Evolutionary conservation across 768 basidiomycete genomes (phyloP).

Genomic region (Pulveroboletus sp.): DNA sequence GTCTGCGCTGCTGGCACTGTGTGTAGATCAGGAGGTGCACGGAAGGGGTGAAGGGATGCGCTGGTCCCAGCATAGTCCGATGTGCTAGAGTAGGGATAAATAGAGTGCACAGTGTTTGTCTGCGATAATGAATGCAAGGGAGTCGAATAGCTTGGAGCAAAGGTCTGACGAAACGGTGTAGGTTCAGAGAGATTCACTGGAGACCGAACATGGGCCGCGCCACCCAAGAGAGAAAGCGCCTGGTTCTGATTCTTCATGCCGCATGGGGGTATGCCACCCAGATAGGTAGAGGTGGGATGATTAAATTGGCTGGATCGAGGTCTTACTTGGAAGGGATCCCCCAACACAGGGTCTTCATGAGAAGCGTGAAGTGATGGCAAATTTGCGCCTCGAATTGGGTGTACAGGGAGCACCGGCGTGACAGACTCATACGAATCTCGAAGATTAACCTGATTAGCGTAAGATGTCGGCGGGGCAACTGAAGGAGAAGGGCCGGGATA

Average conservation of each 20-base stretch:
- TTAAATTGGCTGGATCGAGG: conserved; percentile 46
- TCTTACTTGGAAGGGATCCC: conserved; percentile 43
- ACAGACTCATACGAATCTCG: conserved; percentile 37
- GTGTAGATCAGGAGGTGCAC: conserved; percentile 14
- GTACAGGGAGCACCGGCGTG: conserved; percentile 2
- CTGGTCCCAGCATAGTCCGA: conserved; percentile 7
- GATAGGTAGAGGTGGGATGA: conserved; percentile 26
- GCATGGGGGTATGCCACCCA: conserved; percentile 8
- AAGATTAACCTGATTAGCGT: conserved; percentile 16
- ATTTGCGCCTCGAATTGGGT: conserved; percentile 8
- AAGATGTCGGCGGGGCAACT: conserved; percentile 26
- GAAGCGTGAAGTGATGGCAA: background rate
- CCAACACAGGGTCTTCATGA: conserved; percentile 5
- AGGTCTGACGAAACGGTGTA: conserved; percentile 14
- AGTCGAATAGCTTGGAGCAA: conserved; percentile 18
- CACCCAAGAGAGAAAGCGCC: conserved; percentile 9
- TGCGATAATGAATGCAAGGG: conserved; percentile 12
- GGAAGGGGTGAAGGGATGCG: conserved; percentile 6
- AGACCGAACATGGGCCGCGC: conserved; percentile 1
- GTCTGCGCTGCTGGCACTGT: conserved; percentile 10
- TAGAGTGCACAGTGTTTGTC: conserved; percentile 5
- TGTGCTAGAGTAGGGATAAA: conserved; percentile 14
- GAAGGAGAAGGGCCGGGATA: conserved; percentile 25
- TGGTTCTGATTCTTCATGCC: conserved; percentile 16
- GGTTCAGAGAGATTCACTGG: conserved; percentile 3